These are phyloP conservation scores for Polyporus tsugae DNA, from an alignment of 1,284 basidiomycete species.

Conservation along the genomic window DNA sequence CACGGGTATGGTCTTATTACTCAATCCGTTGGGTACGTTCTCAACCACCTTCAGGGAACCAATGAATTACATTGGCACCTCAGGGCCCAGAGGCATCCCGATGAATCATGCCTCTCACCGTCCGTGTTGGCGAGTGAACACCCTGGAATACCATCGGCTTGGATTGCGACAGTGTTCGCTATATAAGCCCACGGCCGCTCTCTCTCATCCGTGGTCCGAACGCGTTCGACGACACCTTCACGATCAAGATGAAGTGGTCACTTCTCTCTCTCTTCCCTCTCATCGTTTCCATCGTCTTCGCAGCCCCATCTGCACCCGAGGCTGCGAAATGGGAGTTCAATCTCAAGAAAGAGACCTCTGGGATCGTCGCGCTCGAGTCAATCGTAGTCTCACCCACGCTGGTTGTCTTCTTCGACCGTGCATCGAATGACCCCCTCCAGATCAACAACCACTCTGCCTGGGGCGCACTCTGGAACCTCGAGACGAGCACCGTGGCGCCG, in stretches of 20 bases:
- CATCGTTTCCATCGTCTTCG: constrained; percentile 7
- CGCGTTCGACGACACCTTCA: constrained; percentile 4
- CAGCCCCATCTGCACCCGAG: constrained; percentile 25
- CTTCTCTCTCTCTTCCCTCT: constrained; percentile 21
- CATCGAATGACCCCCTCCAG: constrained; percentile 58
- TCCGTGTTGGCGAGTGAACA: not conserved
- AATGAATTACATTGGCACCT: not conserved
- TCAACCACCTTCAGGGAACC: constrained; percentile 4
- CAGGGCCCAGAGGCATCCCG: constrained; percentile 13
- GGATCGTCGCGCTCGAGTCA: constrained; percentile 57
- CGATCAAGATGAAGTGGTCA: constrained; percentile 26
- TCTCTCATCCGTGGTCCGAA: constrained; percentile 16
- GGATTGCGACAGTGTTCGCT: not conserved
- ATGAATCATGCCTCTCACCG: constrained; percentile 18
- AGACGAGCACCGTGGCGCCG: constrained; percentile 55
- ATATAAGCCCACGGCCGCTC: constrained; percentile 13
- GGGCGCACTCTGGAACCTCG: constrained; percentile 59
- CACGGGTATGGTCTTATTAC: not conserved
- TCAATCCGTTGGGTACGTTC: constrained; percentile 10
- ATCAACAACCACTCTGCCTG: constrained; percentile 72
- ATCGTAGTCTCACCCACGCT: constrained; percentile 56
- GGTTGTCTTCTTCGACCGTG: constrained; percentile 55
- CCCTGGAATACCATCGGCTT: constrained; percentile 21
- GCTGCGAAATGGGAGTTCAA: constrained; percentile 37
- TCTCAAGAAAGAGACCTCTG: constrained; percentile 49